These are phyloP conservation scores for Phytophthora boehmeriae DNA, from an alignment of 352 stramenopile species.

Conservation along the genomic window DNA sequence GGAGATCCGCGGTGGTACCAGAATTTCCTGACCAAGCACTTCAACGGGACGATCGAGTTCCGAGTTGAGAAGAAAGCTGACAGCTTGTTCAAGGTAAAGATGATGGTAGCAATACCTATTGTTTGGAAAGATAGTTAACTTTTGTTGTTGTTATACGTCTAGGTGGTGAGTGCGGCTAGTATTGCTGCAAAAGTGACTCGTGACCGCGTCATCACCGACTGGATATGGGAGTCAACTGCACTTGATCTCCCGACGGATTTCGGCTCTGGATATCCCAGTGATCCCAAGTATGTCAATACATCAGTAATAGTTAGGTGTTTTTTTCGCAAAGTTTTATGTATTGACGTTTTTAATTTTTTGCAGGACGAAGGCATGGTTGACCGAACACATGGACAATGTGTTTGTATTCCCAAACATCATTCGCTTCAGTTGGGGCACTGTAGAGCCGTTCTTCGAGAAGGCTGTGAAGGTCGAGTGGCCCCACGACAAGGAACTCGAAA, in stretches of 20 bases:
- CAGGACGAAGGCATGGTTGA: slow-evolving; percentile 90
- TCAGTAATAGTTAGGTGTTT: neutral
- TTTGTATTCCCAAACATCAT: slow-evolving; percentile 94
- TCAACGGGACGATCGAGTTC: slow-evolving; percentile 91
- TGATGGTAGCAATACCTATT: too few relatives aligned
- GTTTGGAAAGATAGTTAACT: too few relatives aligned
- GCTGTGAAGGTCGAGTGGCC: slow-evolving; percentile 71
- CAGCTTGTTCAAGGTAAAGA: slow-evolving; percentile 92
- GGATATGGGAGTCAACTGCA: slow-evolving; percentile 86
- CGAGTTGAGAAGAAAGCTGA: slow-evolving; percentile 97
- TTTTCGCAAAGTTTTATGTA: slow-evolving; percentile 5
- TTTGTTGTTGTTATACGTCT: slow-evolving; percentile 1
- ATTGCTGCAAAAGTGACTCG: slow-evolving; percentile 94
- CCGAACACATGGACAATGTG: slow-evolving; percentile 79
- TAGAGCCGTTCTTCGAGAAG: slow-evolving; percentile 61
- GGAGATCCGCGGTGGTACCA: slow-evolving; percentile 92
- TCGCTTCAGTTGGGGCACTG: slow-evolving; percentile 92
- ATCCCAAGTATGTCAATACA: slow-evolving; percentile 77
- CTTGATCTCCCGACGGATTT: slow-evolving; percentile 76
- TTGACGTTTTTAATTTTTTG: neutral
- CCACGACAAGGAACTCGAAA: slow-evolving; percentile 70
- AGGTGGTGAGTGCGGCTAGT: slow-evolving; percentile 92
- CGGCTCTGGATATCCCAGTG: slow-evolving; percentile 92
- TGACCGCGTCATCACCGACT: slow-evolving; percentile 89
- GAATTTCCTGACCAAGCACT: slow-evolving; percentile 91